Evolutionary conservation across 2,329 filamentous ascomycete species (phyloP), one percentile per base, ranked within the genome.

Genomic region (Rhynchosporium graminicola): DNA sequence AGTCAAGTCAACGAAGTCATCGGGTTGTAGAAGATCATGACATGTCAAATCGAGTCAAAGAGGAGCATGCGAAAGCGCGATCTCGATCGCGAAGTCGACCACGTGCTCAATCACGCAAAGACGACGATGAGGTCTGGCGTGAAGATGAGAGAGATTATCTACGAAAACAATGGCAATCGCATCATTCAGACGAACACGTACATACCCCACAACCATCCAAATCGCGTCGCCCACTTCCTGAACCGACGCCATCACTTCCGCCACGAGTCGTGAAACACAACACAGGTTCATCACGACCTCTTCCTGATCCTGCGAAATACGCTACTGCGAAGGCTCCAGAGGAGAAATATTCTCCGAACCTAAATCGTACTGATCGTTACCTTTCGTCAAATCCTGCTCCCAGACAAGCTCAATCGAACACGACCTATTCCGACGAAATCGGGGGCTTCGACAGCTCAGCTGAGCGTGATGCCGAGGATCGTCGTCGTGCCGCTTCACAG

Each of bases 71-170:
- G 1, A 73, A 70, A 48, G 29, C 66, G 33, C 67, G 69, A 12
- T 56, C 65, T 20, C 43, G 62, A 56, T 64, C 62, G 46, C 50
- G 59, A 56, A 64, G 59, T 52, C 67, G 70, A n/a, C 71, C 72
- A 51, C 66, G 67, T 46, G 60, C 67, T 47, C 64, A 65, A 54
- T 64, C 71, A 42, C 68, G 66, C 71, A 42, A 71, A 40, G 65
- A 69, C 46, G 70, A 65, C 75, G 66, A 81, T 73, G 52, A 83
- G 77, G 60, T 81, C 76, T 82, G 78, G 78, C 10, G 79, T 76
- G 48, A 70, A 61, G 80, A 83, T 61, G 82, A 84, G 69, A 77
- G 82, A 52, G 81, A 83, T 12, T 81, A 80, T 61, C 76, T 83
- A 4, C 79, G 80, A 42, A 76, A 80, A 63, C 77, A 82, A 66